Percentiles rank a stretch among this genome's conserved stretches.
Evolutionary conservation across 257 asterid species (phyloP).

Genomic region (Nicotiana noctiflora): DNA sequence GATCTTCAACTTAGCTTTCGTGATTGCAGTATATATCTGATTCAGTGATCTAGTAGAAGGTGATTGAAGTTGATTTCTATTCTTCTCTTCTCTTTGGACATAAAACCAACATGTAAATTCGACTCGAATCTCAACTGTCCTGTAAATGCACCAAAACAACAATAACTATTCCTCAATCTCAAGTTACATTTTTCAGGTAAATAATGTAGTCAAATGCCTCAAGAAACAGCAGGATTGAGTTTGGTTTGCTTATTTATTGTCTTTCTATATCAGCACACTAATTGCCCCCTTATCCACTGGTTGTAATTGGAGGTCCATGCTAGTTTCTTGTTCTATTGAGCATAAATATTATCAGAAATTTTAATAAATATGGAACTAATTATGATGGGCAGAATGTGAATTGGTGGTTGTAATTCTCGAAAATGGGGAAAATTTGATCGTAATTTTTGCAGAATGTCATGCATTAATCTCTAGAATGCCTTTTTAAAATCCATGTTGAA

Average conservation of each 20-base stretch:
- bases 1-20: conserved; percentile 16
- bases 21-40: neutral
- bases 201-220: neutral
- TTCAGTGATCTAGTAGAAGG: neutral
- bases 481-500: no score
- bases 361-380: no score
- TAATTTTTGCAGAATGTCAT: no score
- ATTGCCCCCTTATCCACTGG: neutral
- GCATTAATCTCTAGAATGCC: no score
- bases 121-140: neutral
- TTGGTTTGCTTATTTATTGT: neutral
- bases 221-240: neutral
- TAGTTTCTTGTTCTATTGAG: neutral
- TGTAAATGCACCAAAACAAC: neutral
- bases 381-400: neutral
- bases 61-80: neutral
- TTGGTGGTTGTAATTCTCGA: neutral
- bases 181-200: neutral
- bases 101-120: neutral
- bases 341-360: no score
- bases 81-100: neutral
- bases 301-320: neutral
- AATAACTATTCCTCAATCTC: neutral
- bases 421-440: neutral
- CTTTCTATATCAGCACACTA: neutral